phyloP scores from a whole-genome alignment of 2,329 filamentous ascomycete species.

The Cryphonectria naterciae region DNA sequence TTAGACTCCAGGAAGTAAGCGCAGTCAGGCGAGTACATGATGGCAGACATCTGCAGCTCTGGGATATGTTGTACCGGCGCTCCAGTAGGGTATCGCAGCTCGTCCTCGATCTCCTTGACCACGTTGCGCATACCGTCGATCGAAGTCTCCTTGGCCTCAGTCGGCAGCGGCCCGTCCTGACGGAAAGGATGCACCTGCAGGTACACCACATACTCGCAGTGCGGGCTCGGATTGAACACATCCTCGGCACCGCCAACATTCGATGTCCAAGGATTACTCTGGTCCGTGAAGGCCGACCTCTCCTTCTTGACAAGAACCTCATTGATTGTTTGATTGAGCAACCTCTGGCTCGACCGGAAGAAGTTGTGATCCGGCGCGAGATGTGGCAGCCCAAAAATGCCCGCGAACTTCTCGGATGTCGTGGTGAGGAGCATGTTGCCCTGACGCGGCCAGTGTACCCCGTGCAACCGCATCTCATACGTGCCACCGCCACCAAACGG shows the following conservation, averaged over 20 bases:
- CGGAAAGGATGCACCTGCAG: conserved; percentile 70
- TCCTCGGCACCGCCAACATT: conserved; percentile 65
- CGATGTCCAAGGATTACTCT: conserved; percentile 77
- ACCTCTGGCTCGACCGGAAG: conserved; percentile 60
- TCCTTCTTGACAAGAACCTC: conserved; percentile 69
- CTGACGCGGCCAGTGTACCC: conserved; percentile 82
- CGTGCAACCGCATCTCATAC: conserved; percentile 80
- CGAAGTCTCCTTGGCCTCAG: conserved; percentile 40
- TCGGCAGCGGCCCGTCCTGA: conserved; percentile 33
- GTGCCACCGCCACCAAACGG: conserved; percentile 62
- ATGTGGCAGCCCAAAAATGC: conserved; percentile 87
- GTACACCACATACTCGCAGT: conserved; percentile 89
- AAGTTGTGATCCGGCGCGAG: conserved; percentile 65
- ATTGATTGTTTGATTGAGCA: conserved; percentile 75
- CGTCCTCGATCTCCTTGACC: conserved; percentile 62
- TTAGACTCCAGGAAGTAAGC: conserved; percentile 68
- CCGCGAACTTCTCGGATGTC: conserved; percentile 92
- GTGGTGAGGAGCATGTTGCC: conserved; percentile 83
- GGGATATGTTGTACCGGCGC: conserved; percentile 60
- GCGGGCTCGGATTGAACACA: conserved; percentile 64
- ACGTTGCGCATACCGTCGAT: conserved; percentile 42
- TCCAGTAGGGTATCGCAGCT: conserved; percentile 65
- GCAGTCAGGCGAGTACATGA: conserved; percentile 71
- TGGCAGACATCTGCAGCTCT: conserved; percentile 62
- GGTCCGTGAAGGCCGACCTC: conserved; percentile 56